Percentiles rank a stretch among this genome's conserved stretches.
These are phyloP conservation scores for Phytophthora palmivora DNA, from an alignment of 352 stramenopile species.

Conservation along the genomic window DNA sequence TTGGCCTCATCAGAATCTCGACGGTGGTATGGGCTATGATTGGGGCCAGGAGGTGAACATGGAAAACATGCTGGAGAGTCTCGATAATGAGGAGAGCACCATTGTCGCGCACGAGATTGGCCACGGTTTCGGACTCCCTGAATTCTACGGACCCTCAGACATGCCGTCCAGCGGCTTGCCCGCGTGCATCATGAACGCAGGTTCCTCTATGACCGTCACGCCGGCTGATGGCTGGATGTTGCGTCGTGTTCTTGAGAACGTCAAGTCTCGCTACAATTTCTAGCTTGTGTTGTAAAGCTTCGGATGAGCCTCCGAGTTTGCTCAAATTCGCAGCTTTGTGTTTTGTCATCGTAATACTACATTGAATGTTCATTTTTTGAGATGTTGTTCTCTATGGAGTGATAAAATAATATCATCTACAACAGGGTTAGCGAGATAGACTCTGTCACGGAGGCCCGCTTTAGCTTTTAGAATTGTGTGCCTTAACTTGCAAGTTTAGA, in stretches of 20 bases:
- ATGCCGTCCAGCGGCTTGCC: constrained; percentile 5
- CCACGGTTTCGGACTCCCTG: constrained; percentile 15
- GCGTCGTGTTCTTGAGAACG: constrained; percentile 14
- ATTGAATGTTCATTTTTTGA: too few relatives aligned
- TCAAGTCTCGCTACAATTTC: constrained; percentile 19
- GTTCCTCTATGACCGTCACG: constrained; percentile 14
- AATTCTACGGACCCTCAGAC: constrained; percentile 20
- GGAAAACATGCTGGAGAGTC: constrained; percentile 25
- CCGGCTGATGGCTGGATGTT: constrained; percentile 23
- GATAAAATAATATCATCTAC: too few relatives aligned
- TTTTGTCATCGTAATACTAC: too few relatives aligned
- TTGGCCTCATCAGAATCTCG: constrained; percentile 28
- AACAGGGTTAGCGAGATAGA: too few relatives aligned
- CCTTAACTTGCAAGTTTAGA: too few relatives aligned
- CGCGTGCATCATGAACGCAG: constrained; percentile 10
- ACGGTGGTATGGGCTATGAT: constrained; percentile 24
- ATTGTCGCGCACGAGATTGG: constrained; percentile 42
- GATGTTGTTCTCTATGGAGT: too few relatives aligned
- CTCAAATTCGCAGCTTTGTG: too few relatives aligned
- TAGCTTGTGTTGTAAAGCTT: too few relatives aligned
- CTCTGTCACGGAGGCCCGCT: too few relatives aligned
- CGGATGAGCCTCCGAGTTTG: too few relatives aligned
- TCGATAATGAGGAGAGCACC: constrained; percentile 27
- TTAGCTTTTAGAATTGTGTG: too few relatives aligned
- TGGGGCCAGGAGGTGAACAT: constrained; percentile 21